Conservation (phyloP, 352 stramenopile species). For the Pythium rhizo-oryzae region DNA sequence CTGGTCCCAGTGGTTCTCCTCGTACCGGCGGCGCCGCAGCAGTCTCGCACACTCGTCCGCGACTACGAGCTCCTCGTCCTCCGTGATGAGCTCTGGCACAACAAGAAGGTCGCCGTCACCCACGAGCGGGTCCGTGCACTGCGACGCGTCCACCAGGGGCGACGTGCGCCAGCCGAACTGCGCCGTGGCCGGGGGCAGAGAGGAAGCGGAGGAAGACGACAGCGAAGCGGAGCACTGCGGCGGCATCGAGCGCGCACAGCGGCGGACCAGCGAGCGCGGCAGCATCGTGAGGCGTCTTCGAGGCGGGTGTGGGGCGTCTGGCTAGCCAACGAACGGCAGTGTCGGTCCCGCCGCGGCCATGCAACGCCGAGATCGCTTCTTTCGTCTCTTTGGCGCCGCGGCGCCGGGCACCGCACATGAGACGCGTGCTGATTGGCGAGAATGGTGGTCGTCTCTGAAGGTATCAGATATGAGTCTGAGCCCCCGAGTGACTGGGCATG, state of each 20-base stretch:
- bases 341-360: background rate
- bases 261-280: background rate
- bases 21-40: slow-evolving; percentile 74
- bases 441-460: background rate
- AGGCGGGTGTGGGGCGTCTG: background rate
- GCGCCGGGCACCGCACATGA: background rate
- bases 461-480: slow-evolving; percentile 1
- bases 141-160: slow-evolving; percentile 52
- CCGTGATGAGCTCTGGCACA: slow-evolving; percentile 67
- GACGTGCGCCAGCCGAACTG: slow-evolving; percentile 25
- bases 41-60: slow-evolving; percentile 70
- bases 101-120: slow-evolving; percentile 63
- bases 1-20: slow-evolving; percentile 84
- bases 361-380: background rate
- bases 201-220: background rate
- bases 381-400: background rate
- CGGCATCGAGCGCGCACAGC: slow-evolving; percentile 8
- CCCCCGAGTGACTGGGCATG: background rate
- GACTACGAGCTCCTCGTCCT: slow-evolving; percentile 72
- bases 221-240: slow-evolving; percentile 12
- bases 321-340: background rate
- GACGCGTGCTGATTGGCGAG: background rate
- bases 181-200: background rate
- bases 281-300: background rate
- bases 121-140: slow-evolving; percentile 59